Evolutionary conservation across 352 stramenopile genomes (phyloP).

Genomic region (Phytophthora cryptogea): DNA sequence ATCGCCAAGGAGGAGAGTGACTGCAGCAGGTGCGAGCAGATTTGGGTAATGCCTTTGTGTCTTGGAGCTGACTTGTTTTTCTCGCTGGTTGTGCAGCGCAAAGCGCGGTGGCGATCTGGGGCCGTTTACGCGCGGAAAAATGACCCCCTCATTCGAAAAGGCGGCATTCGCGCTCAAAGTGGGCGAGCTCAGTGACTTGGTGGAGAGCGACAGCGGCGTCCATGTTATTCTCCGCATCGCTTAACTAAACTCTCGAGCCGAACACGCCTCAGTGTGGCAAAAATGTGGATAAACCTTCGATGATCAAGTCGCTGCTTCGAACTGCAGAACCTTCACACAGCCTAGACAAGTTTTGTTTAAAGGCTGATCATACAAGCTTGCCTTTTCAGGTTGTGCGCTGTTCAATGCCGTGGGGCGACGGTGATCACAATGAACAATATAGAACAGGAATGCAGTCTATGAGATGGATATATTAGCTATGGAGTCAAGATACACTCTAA

Average conservation of each 20-base stretch:
- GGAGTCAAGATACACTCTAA: slow-evolving; percentile 37
- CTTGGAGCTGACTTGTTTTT: not conserved
- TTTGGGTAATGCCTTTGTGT: not conserved
- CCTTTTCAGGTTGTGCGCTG: not conserved
- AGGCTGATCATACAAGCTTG: slow-evolving; percentile 1
- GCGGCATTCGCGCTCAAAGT: slow-evolving; percentile 92
- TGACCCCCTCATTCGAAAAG: slow-evolving; percentile 93
- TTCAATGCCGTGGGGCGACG: not conserved
- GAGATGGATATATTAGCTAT: slow-evolving; percentile 44
- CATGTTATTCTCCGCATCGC: slow-evolving; percentile 96
- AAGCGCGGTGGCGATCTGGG: slow-evolving; percentile 92
- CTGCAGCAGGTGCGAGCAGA: slow-evolving; percentile 72
- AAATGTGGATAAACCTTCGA: slow-evolving; percentile 21
- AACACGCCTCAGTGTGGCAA: not conserved
- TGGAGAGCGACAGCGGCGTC: slow-evolving; percentile 96
- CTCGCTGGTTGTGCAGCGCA: slow-evolving; percentile 47
- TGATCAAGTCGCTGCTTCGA: slow-evolving; percentile 4
- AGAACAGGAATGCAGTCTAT: slow-evolving; percentile 24
- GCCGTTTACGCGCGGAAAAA: slow-evolving; percentile 89
- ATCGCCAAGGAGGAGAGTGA: slow-evolving; percentile 90
- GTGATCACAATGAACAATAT: slow-evolving; percentile 2
- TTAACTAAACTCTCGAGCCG: slow-evolving; percentile 37
- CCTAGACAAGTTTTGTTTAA: slow-evolving; percentile 8
- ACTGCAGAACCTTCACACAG: slow-evolving; percentile 7
- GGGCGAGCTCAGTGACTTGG: slow-evolving; percentile 93